Base-by-base conservation (phyloP, 495 filamentous ascomycete genomes). In the Lasiosphaeria hispida region DNA sequence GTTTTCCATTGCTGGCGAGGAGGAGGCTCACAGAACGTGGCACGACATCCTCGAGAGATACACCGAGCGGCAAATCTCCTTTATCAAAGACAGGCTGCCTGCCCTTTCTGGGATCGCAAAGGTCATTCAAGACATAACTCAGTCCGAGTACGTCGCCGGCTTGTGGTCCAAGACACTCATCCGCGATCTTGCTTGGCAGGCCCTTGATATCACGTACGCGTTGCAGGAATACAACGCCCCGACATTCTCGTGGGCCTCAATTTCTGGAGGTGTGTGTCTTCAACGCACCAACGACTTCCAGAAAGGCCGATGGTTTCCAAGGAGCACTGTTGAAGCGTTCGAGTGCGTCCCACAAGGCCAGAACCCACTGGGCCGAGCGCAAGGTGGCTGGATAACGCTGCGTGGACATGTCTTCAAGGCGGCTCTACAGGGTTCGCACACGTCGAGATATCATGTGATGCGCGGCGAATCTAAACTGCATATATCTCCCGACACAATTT, bases 21-120 rank as follows among this genome's bases (percentile, higher is more conserved):
- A 11, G 9, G n/a, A 45, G 40, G 30, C 23, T 2, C 23, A 36
- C 37, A 3, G 19, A 0, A 10, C n/a, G 3, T 58, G 55, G 55
- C 35, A 17, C 17, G 6, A 4, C 41, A 58, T 58, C 10, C 44
- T 59, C 37, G 45, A 57, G 14, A 40, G 42, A 10, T 66, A 63
- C 30, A 45, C 48, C 1, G 9, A 17, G 39, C 58, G 64, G 11
- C 13, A 61, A 9, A 62, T 74, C 6, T 70, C 67, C 1, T 64
- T 59, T 53, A 51, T 58, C 35, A 37, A 35, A 4, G 72, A 73
- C 47, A 67, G 62, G 59, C 58, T 75, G 11, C 48, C 63, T 18
- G 72, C 71, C 14, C 59, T 75, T 8, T 58, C 66, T 7, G 69
- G 69, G 5, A 50, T 73, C 23, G 69, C 69, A 9, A 62, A 59